phyloP scores from a whole-genome alignment of 176 grass and related monocot species.

The Rhynchospora tenuis region DNA sequence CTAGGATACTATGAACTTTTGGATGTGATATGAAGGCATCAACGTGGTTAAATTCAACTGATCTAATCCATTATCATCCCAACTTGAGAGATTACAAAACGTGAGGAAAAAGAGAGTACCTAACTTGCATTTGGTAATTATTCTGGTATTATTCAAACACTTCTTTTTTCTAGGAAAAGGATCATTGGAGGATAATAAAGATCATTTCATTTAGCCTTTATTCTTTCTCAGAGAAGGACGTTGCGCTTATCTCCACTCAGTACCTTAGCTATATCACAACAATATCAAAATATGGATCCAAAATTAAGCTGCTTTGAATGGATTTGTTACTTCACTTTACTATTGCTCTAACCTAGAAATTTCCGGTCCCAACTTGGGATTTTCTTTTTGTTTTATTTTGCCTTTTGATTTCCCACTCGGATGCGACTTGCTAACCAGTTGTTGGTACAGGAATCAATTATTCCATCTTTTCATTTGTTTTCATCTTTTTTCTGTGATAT shows the following conservation, averaged over 20 bases:
- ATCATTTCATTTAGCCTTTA: conserved; percentile 2
- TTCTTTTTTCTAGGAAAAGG: conserved; percentile 1
- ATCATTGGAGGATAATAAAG: conserved; percentile 4
- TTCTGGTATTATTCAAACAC: not conserved
- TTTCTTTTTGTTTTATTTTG: not conserved
- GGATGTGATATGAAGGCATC: too few species aligned
- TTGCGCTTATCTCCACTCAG: not conserved
- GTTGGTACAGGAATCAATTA: not conserved
- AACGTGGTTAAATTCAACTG: too few species aligned
- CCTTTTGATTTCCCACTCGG: not conserved
- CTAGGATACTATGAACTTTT: too few species aligned
- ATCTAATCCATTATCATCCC: too few species aligned
- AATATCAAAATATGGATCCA: not conserved
- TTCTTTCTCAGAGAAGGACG: not conserved
- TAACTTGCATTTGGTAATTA: not conserved
- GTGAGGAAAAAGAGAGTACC: not conserved
- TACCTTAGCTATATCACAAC: not conserved
- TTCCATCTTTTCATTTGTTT: not conserved
- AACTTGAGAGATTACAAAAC: not conserved
- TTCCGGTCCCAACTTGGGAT: not conserved
- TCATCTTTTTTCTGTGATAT: not conserved
- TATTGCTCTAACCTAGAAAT: too few species aligned
- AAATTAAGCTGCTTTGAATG: not conserved
- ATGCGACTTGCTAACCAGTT: not conserved
- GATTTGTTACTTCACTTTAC: not conserved